Conservation (phyloP, 495 filamentous ascomycete species). For the Jackrogersella minutella region DNA sequence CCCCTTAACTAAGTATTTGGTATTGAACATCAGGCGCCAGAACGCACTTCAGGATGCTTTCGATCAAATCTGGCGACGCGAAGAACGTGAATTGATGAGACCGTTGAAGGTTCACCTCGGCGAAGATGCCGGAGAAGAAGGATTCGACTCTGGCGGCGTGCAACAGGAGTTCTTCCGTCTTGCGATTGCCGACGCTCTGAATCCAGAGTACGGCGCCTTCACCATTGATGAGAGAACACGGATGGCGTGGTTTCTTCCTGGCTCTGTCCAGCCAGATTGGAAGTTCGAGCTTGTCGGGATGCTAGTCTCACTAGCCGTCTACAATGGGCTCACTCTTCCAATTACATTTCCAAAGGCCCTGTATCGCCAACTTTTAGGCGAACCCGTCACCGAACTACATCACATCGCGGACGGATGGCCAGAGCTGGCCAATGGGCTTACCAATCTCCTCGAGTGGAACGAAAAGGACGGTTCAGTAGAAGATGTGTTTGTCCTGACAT, state of each 20-base stretch:
- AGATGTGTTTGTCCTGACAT: conserved; percentile 80
- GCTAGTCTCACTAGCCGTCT: conserved; percentile 88
- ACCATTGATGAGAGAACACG: conserved; percentile 74
- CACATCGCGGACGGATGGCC: conserved; percentile 91
- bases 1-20: conserved; percentile 74
- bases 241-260: conserved; percentile 87
- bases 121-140: conserved; percentile 82
- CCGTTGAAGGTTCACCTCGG: conserved; percentile 90
- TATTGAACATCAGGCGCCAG: conserved; percentile 77
- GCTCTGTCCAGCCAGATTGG: conserved; percentile 79
- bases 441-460: conserved; percentile 74
- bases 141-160: conserved; percentile 91
- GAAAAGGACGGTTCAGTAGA: conserved; percentile 76
- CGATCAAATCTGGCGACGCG: conserved; percentile 86
- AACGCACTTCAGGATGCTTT: conserved; percentile 79
- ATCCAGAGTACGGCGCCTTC: conserved; percentile 78
- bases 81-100: conserved; percentile 80
- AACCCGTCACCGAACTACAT: conserved; percentile 68
- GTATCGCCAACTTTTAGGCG: conserved; percentile 79
- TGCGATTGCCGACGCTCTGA: conserved; percentile 76
- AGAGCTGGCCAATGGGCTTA: conserved; percentile 75
- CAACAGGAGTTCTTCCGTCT: conserved; percentile 95
- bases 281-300: conserved; percentile 90
- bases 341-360: conserved; percentile 85
- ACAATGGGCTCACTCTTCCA: conserved; percentile 90